A percentile compares a stretch with the other conserved stretches of the same genome.
These are phyloP conservation scores for Neopestalotiopsis clavispora DNA, from an alignment of 2,329 filamentous ascomycete species.

Conservation along the genomic window DNA sequence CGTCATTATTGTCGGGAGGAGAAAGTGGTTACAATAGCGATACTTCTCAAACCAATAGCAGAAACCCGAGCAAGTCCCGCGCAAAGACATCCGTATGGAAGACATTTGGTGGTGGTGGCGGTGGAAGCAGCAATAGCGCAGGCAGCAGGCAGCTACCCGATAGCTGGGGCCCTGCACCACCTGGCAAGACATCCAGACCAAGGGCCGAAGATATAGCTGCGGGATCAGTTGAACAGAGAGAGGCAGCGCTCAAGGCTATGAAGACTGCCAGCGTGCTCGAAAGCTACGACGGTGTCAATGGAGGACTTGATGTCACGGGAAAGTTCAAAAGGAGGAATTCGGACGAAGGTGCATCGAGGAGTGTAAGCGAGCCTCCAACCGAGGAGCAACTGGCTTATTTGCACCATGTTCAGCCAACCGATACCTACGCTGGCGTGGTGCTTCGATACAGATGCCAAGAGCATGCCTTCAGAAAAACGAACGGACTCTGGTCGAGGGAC, in stretches of 20 bases:
- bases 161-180: conserved; percentile 59
- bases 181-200: conserved; percentile 38
- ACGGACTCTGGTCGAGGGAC: conserved; percentile 94
- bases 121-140: conserved; percentile 25
- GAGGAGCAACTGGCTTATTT: conserved; percentile 87
- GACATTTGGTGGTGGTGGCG: conserved; percentile 29
- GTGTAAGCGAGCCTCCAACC: conserved; percentile 60
- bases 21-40: conserved; percentile 40
- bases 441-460: conserved; percentile 89
- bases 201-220: conserved; percentile 55
- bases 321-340: conserved; percentile 71
- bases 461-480: conserved; percentile 82
- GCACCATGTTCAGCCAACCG: conserved; percentile 79
- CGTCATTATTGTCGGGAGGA: conserved; percentile 43
- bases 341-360: conserved; percentile 56
- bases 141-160: conserved; percentile 32
- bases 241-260: conserved; percentile 59
- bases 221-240: conserved; percentile 58
- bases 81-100: conserved; percentile 35
- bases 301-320: conserved; percentile 58
- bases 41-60: conserved; percentile 35
- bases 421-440: conserved; percentile 90
- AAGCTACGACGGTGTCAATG: conserved; percentile 64
- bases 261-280: conserved; percentile 65
- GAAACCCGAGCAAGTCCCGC: conserved; percentile 33